These are phyloP conservation scores for Rhodotorula kratochvilovae DNA, from an alignment of 768 basidiomycete species.

Conservation along the genomic window DNA sequence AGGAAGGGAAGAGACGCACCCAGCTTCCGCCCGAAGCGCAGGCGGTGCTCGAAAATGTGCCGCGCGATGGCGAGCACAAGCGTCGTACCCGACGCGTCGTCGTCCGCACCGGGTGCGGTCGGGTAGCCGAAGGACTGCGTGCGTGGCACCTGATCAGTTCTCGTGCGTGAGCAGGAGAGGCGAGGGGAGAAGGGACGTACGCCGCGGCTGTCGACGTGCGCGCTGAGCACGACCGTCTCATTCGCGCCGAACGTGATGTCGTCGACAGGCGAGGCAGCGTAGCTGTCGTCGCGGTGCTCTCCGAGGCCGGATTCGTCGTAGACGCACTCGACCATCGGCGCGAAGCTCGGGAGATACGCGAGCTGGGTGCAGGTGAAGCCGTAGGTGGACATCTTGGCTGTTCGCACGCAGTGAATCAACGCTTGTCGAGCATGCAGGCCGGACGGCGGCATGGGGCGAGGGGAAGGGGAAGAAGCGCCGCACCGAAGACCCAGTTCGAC, in stretches of 20 bases:
- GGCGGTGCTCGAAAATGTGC: constrained; percentile 18
- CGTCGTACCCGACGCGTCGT: constrained; percentile 33
- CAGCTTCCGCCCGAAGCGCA: constrained; percentile 37
- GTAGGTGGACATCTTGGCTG: constrained; percentile 20
- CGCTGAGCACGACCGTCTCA: constrained; percentile 40
- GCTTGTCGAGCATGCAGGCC: too few relatives aligned
- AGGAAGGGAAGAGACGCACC: constrained; percentile 10
- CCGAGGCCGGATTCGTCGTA: constrained; percentile 17
- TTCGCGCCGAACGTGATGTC: background rate
- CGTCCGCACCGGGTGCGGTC: constrained; percentile 28
- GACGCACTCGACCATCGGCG: constrained; percentile 35
- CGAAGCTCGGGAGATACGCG: constrained; percentile 12
- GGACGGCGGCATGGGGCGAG: background rate
- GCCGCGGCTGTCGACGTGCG: constrained; percentile 43
- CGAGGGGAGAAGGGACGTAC: constrained; percentile 26
- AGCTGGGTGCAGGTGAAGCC: constrained; percentile 24
- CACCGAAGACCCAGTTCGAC: constrained; percentile 18
- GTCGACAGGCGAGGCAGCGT: fast-evolving
- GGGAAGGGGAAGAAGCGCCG: background rate
- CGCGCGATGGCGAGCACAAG: constrained; percentile 41
- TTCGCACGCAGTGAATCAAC: too few relatives aligned
- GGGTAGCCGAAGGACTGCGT: constrained; percentile 34
- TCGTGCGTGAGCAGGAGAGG: background rate
- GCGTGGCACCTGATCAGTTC: background rate
- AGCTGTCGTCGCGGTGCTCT: background rate